Evolutionary conservation across 768 basidiomycete genomes (phyloP), one percentile per base, ranked within the genome.

Genomic region (Tricholoma terreum): DNA sequence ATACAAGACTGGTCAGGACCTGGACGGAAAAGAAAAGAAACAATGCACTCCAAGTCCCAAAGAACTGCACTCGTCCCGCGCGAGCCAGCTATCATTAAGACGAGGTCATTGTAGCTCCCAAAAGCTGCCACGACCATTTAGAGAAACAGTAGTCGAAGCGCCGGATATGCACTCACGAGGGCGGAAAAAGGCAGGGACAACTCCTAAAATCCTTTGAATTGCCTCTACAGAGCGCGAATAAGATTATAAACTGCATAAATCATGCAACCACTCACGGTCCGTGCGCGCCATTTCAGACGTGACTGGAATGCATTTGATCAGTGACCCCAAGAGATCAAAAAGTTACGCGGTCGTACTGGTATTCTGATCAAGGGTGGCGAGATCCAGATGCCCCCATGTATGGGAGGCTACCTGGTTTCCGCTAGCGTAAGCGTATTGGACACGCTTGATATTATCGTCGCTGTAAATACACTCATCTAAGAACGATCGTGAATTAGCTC

Each of bases 21-120:
- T 9, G 30, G 8, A 38, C 19, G 17, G 22, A n/a, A 33, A 15
- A 27, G 6, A 38, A n/a, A 50, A 58, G 43, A 12, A 10, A 24
- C 1, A 11, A 60, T 65, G 15, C 55, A 74, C 74, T 76, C 75
- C 21, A 75, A 73, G 50, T 75, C 71, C 75, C 77, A 78, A 21
- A 66, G 60, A 0, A 71, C 73, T 6, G 75, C 51, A 19, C 48
- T 45, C 50, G 64, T 61, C 3, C 65, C 65, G 15, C 63, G 58
- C 19, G 50, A 33, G 24, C 56, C 57, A 7, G 66, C 57, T 35
- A 55, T 61, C 15, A 58, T 57, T 12, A 59, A 55, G 15, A 67
- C 66, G 19, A 65, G 63, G 42, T 64, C 54, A 51, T 67, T 67
- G 54, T 66, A 65, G 14, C 58, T 60, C 4, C 66, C 66, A 45